phyloP scores from a whole-genome alignment of 352 stramenopile species.

The Pythium rishiriense region DNA sequence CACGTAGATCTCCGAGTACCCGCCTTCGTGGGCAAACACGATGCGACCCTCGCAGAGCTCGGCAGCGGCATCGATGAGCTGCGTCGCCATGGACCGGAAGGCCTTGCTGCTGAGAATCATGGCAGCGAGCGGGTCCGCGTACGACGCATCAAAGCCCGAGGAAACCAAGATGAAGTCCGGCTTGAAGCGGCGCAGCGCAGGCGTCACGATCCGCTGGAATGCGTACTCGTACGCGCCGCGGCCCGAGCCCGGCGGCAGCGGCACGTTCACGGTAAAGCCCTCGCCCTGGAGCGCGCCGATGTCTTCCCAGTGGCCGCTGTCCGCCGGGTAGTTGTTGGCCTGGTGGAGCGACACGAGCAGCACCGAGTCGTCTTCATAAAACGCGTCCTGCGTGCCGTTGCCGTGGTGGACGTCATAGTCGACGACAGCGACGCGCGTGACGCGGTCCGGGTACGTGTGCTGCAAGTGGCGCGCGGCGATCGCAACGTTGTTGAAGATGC shows the following conservation, averaged over 20 bases:
- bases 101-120: slow-evolving; percentile 84
- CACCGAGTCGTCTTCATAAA: slow-evolving; percentile 73
- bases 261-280: slow-evolving; percentile 83
- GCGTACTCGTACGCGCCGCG: slow-evolving; percentile 68
- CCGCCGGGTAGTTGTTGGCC: slow-evolving; percentile 77
- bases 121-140: slow-evolving; percentile 74
- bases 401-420: slow-evolving; percentile 97
- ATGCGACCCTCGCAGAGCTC: slow-evolving; percentile 51
- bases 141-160: slow-evolving; percentile 78
- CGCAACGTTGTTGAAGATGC: slow-evolving; percentile 71
- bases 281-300: slow-evolving; percentile 40
- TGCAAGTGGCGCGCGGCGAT: slow-evolving; percentile 57
- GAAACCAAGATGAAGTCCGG: slow-evolving; percentile 82
- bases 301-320: slow-evolving; percentile 48
- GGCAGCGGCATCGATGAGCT: slow-evolving; percentile 48
- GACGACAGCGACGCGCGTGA: slow-evolving; percentile 92
- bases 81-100: slow-evolving; percentile 67
- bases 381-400: slow-evolving; percentile 94
- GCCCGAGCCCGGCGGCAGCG: slow-evolving; percentile 77
- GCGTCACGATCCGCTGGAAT: slow-evolving; percentile 68
- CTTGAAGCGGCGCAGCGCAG: slow-evolving; percentile 63
- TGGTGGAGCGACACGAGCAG: slow-evolving; percentile 84
- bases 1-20: slow-evolving; percentile 90
- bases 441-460: slow-evolving; percentile 54
- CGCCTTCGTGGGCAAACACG: slow-evolving; percentile 80